These are phyloP conservation scores for Castanospermum australe DNA, from an alignment of 306 rosid genomes.

Conservation along the genomic window DNA sequence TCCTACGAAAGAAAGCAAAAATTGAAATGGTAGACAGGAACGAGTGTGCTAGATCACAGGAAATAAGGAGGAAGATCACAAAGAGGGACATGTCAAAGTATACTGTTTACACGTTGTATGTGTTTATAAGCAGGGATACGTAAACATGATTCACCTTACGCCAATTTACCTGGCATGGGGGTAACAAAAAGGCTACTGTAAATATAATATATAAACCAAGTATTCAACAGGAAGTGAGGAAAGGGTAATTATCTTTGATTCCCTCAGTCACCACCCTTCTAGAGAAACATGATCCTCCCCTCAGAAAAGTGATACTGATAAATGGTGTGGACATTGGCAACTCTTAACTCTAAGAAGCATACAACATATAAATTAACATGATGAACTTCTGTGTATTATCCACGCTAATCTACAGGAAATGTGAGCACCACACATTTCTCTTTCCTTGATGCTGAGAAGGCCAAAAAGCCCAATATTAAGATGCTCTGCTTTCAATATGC, in stretches of 20 bases:
- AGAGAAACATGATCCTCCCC: background rate
- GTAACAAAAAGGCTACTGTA: background rate
- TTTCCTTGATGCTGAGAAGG: slow-evolving; percentile 13
- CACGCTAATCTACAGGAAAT: slow-evolving; percentile 20
- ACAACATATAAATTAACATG: slow-evolving; percentile 30
- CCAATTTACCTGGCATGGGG: background rate
- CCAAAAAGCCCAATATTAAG: slow-evolving; percentile 4
- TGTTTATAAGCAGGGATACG: background rate
- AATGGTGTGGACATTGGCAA: background rate
- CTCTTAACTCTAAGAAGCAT: slow-evolving; percentile 1
- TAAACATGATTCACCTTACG: slow-evolving; percentile 4
- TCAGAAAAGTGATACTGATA: background rate
- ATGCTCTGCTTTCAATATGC: background rate
- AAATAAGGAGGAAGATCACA: background rate
- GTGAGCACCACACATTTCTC: background rate
- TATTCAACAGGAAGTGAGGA: background rate
- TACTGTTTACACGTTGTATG: background rate
- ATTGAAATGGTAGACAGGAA: background rate
- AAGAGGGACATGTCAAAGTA: too few relatives aligned
- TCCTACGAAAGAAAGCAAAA: background rate
- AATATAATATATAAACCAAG: background rate
- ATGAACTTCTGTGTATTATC: slow-evolving; percentile 4
- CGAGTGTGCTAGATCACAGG: background rate
- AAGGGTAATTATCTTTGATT: background rate
- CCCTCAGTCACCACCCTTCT: background rate